phyloP scores from a whole-genome alignment of 495 filamentous ascomycete genomes.

The Bacidia gigantensis region DNA sequence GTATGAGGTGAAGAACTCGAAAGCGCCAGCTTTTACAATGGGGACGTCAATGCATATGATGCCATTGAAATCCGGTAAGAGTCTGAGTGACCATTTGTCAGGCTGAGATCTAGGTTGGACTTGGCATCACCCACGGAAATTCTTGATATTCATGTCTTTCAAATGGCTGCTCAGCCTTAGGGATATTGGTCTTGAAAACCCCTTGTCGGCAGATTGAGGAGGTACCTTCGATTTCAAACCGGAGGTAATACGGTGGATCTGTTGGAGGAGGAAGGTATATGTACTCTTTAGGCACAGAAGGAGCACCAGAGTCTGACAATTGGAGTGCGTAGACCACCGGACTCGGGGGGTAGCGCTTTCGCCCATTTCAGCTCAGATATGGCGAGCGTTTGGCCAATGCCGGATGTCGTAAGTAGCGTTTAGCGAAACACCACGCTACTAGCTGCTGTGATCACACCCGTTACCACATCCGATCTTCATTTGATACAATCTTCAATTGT shows the following conservation, averaged over 20 bases:
- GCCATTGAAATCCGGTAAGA: conserved; percentile 84
- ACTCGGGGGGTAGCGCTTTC: no score
- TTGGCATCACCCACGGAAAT: conserved; percentile 54
- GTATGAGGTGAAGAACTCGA: conserved; percentile 91
- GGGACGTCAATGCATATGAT: conserved; percentile 79
- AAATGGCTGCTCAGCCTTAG: conserved; percentile 58
- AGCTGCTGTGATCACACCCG: no score
- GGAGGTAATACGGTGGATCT: conserved; percentile 56
- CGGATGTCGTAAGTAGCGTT: no score
- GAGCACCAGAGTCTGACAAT: conserved; percentile 82
- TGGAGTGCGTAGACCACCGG: conserved; percentile 76
- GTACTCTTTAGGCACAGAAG: conserved; percentile 77
- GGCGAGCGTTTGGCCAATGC: no score
- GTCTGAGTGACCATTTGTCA: conserved; percentile 37
- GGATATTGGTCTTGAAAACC: conserved; percentile 91
- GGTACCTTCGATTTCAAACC: conserved; percentile 89
- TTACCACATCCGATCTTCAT: no score
- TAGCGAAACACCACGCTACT: no score
- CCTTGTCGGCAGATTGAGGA: conserved; percentile 91
- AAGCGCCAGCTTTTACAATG: conserved; percentile 72
- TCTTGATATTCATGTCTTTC: conserved; percentile 63
- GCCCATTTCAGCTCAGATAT: no score
- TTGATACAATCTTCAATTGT: no score
- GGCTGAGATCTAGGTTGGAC: conserved; percentile 7
- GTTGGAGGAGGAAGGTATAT: conserved; percentile 76